Conservation (phyloP, 2,329 filamentous ascomycete species). For the Neospermospora avenae region DNA sequence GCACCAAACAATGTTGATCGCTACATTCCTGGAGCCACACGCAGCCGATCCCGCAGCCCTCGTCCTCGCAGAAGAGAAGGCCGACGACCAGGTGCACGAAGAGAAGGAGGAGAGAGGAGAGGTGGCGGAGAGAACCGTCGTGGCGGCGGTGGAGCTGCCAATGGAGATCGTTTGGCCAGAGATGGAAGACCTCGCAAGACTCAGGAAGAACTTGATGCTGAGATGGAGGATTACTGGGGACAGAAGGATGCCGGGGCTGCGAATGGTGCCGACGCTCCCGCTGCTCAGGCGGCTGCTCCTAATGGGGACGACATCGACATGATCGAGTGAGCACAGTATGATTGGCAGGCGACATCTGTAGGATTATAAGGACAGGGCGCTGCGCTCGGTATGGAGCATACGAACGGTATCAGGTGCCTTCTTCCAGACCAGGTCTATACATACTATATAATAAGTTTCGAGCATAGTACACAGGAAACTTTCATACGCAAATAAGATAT, state of each 20-base stretch:
- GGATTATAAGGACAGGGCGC: neutral
- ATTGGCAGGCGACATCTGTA: neutral
- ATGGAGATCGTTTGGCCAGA: conserved; percentile 42
- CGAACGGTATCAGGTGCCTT: neutral
- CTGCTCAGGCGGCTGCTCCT: conserved; percentile 34
- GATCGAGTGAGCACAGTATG: conserved; percentile 43
- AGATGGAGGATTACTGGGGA: conserved; percentile 93
- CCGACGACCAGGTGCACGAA: conserved; percentile 46
- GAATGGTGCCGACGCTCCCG: conserved; percentile 33
- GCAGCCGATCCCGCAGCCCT: conserved; percentile 56
- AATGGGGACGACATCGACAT: conserved; percentile 63
- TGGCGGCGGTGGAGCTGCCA: conserved; percentile 33
- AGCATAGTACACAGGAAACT: too few species aligned
- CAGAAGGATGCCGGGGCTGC: conserved; percentile 40
- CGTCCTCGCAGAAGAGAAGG: conserved; percentile 50
- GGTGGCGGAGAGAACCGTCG: conserved; percentile 33
- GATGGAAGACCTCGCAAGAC: conserved; percentile 70
- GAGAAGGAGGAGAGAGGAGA: conserved; percentile 38
- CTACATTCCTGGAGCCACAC: conserved; percentile 35
- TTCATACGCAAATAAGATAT: neutral
- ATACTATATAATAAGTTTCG: too few species aligned
- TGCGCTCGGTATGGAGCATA: neutral
- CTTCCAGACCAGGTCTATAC: neutral
- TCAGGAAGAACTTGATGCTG: conserved; percentile 87
- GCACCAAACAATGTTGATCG: conserved; percentile 36